These are phyloP conservation scores for Lecanicillium sp. DNA, from an alignment of 2,329 filamentous ascomycete species.

Conservation along the genomic window DNA sequence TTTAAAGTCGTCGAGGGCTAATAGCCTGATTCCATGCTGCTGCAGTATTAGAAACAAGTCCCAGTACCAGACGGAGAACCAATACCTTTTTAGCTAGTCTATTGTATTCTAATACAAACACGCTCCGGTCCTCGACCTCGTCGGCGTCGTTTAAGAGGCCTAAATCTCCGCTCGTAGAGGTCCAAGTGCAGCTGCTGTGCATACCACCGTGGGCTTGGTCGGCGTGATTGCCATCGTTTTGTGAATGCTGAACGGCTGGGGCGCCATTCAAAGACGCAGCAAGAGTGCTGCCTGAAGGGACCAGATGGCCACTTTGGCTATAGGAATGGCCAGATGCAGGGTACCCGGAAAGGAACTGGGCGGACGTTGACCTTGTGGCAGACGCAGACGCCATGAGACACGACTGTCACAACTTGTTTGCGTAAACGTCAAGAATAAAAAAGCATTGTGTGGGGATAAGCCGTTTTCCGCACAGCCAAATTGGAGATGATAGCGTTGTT, in stretches of 20 bases:
- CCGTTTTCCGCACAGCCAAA: no score
- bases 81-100: conserved; percentile 48
- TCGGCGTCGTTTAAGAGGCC: conserved; percentile 40
- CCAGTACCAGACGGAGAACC: neutral
- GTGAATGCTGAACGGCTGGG: conserved; percentile 5
- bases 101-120: conserved; percentile 53
- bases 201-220: conserved; percentile 8
- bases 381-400: no score
- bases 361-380: no score
- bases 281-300: no score
- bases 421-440: no score
- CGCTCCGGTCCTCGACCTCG: conserved; percentile 37
- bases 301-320: no score
- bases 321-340: no score
- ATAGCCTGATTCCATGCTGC: conserved; percentile 44
- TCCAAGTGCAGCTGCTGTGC: conserved; percentile 48
- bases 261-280: neutral
- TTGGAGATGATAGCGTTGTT: no score
- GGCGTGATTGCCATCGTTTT: neutral
- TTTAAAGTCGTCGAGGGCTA: conserved; percentile 29
- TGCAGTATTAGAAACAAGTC: conserved; percentile 1
- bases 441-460: no score
- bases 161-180: conserved; percentile 44
- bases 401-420: no score
- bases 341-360: no score